A percentile compares a stretch with the other conserved stretches of the same genome.
These are phyloP conservation scores for Trichoderma afroharzianum DNA, from an alignment of 2,329 filamentous ascomycete species.

Conservation along the genomic window DNA sequence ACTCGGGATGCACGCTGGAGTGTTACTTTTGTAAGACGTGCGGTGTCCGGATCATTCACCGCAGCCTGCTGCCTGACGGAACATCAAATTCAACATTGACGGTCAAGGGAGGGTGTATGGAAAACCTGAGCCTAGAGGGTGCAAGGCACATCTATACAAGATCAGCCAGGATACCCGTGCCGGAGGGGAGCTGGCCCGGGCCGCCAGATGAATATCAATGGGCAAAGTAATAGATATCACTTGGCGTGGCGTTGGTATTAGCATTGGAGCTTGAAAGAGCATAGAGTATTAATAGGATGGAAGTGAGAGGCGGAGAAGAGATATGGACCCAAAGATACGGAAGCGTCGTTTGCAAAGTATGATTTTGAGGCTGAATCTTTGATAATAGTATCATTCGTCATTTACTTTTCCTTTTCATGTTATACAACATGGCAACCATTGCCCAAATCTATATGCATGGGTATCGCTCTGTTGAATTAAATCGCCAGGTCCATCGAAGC, in stretches of 20 bases:
- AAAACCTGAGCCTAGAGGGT: constrained; percentile 38
- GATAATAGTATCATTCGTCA: not conserved
- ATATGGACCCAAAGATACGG: not conserved
- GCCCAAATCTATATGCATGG: not conserved
- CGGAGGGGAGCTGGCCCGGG: constrained; percentile 31
- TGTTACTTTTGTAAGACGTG: constrained; percentile 43
- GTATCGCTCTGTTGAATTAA: not conserved
- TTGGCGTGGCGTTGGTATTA: not conserved
- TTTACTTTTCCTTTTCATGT: not conserved
- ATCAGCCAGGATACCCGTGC: constrained; percentile 43
- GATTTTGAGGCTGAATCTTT: not conserved
- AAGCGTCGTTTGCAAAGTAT: not conserved
- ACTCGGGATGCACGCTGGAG: constrained; percentile 40
- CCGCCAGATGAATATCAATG: constrained; percentile 18
- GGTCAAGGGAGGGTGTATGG: constrained; percentile 45
- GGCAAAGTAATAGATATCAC: not conserved
- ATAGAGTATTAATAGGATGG: not conserved
- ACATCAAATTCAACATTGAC: constrained; percentile 35
- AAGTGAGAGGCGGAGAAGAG: not conserved
- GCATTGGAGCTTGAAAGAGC: not conserved
- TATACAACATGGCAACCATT: not conserved
- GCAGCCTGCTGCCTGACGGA: constrained; percentile 37
- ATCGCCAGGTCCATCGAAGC: not conserved
- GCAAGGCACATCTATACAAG: constrained; percentile 45
- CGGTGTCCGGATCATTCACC: constrained; percentile 47